Evolutionary conservation across 2,329 filamentous ascomycete species (phyloP).

Genomic region (Eurotiales sp.): DNA sequence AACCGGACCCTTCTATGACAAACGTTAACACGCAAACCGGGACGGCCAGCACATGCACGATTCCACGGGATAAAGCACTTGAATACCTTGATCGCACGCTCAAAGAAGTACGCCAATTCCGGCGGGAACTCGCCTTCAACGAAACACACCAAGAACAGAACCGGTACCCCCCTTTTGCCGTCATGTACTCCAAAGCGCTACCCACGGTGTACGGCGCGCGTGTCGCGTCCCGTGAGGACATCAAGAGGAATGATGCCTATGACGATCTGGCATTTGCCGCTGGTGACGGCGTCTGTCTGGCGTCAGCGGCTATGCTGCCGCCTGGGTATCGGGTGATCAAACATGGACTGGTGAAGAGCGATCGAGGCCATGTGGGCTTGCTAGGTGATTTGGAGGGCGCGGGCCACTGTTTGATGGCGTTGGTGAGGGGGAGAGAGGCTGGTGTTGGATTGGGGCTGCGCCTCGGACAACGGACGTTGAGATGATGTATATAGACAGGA

Average conservation of each 20-base stretch:
- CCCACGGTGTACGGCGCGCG: slow-evolving; percentile 81
- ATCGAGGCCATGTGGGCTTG: slow-evolving; percentile 82
- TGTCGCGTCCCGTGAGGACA: slow-evolving; percentile 68
- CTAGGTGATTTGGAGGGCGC: slow-evolving; percentile 80
- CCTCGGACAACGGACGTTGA: no score
- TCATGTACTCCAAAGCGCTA: slow-evolving; percentile 82
- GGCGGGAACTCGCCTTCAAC: slow-evolving; percentile 65
- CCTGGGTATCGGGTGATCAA: slow-evolving; percentile 70
- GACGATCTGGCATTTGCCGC: slow-evolving; percentile 82
- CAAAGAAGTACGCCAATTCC: slow-evolving; percentile 68
- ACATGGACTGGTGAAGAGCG: slow-evolving; percentile 72
- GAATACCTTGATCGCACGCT: slow-evolving; percentile 74
- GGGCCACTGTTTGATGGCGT: slow-evolving; percentile 66
- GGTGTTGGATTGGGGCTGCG: slow-evolving; percentile 71
- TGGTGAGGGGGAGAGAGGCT: slow-evolving; percentile 63
- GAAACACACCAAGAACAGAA: slow-evolving; percentile 61
- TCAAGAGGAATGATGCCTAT: slow-evolving; percentile 72
- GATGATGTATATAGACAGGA: no score
- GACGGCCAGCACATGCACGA: slow-evolving; percentile 38
- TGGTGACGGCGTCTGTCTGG: slow-evolving; percentile 85
- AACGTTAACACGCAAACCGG: slow-evolving; percentile 24
- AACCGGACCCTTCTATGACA: slow-evolving; percentile 28
- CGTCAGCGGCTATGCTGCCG: slow-evolving; percentile 80
- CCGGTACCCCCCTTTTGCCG: slow-evolving; percentile 72
- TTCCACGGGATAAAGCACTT: slow-evolving; percentile 53